A percentile compares a stretch with the other conserved stretches of the same genome.
Conservation (phyloP, 306 rosid genomes). For the Sphenostylis stenocarpa region DNA sequence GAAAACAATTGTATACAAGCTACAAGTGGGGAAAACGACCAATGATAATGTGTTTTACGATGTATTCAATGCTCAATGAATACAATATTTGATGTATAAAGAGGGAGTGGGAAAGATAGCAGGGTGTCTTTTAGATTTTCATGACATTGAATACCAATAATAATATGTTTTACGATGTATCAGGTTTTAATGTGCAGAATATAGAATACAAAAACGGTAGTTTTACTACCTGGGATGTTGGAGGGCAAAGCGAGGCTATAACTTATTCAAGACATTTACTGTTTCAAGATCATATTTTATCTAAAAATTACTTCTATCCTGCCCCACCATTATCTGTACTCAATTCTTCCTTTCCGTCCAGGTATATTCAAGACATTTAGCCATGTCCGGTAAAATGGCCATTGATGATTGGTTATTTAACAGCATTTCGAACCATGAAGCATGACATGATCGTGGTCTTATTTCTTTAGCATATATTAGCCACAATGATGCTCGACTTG, state of each 20-base stretch:
- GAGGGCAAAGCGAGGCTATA: too few relatives aligned
- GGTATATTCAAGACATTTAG: conserved; percentile 48
- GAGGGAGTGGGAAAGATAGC: neutral
- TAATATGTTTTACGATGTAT: conserved; percentile 21
- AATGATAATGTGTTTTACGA: too few relatives aligned
- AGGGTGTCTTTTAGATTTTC: neutral
- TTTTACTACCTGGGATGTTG: conserved; percentile 11
- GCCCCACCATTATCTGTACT: neutral
- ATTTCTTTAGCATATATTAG: neutral
- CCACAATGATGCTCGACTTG: neutral
- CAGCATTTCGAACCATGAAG: conserved; percentile 9
- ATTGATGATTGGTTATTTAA: conserved; percentile 41
- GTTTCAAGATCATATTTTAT: too few relatives aligned
- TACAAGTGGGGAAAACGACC: conserved; percentile 36
- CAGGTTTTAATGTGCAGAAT: conserved; percentile 58
- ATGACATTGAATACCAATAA: neutral
- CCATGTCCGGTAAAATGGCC: conserved; percentile 45
- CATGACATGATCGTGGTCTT: neutral
- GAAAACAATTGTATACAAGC: conserved; percentile 53
- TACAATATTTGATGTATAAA: neutral
- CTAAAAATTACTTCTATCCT: neutral
- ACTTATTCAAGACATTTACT: too few relatives aligned
- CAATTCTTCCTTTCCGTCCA: neutral
- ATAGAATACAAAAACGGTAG: conserved; percentile 34
- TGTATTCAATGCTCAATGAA: too few relatives aligned